phyloP scores from a whole-genome alignment of 371 early-diverging fungal genomes.

The Coemansia sp. region DNA sequence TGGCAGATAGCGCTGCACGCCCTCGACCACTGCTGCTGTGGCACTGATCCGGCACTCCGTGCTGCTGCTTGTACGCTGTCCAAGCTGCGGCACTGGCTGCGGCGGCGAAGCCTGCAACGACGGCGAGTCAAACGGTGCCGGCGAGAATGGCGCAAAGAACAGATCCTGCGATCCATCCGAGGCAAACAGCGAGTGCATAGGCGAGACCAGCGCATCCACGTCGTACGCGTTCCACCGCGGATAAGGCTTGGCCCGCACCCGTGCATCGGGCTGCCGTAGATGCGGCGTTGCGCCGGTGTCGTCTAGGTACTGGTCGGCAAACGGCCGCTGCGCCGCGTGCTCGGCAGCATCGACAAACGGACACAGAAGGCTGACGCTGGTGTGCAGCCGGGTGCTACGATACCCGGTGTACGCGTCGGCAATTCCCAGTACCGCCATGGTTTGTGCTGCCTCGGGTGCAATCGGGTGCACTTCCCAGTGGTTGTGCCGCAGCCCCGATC shows the following conservation, averaged over 20 bases:
- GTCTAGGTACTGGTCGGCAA: conserved; percentile 28
- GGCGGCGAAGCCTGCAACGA: not conserved
- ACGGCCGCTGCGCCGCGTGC: conserved; percentile 5
- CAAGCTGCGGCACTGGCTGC: not conserved
- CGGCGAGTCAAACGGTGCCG: not conserved
- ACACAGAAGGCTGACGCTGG: conserved; percentile 50
- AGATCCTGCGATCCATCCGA: conserved; percentile 18
- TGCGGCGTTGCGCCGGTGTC: not conserved
- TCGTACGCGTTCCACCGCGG: conserved; percentile 32
- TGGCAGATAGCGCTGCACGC: conserved; percentile 34
- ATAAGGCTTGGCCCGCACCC: conserved; percentile 18
- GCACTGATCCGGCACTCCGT: conserved; percentile 46
- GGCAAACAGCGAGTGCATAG: conserved; percentile 41
- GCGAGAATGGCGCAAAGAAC: conserved; percentile 39
- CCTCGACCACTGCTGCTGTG: conserved; percentile 37
- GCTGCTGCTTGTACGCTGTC: conserved; percentile 2
- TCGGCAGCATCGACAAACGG: conserved; percentile 34
- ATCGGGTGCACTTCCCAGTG: conserved; percentile 54
- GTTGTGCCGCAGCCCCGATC: conserved; percentile 34
- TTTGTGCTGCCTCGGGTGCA: conserved; percentile 42
- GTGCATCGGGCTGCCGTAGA: conserved; percentile 19
- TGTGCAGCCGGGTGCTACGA: conserved; percentile 49
- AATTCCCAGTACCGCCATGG: conserved; percentile 15
- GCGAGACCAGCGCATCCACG: conserved; percentile 38
- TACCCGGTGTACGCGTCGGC: conserved; percentile 51